Base-by-base conservation (phyloP, 1,284 basidiomycete species). In the Ustilago tritici region DNA sequence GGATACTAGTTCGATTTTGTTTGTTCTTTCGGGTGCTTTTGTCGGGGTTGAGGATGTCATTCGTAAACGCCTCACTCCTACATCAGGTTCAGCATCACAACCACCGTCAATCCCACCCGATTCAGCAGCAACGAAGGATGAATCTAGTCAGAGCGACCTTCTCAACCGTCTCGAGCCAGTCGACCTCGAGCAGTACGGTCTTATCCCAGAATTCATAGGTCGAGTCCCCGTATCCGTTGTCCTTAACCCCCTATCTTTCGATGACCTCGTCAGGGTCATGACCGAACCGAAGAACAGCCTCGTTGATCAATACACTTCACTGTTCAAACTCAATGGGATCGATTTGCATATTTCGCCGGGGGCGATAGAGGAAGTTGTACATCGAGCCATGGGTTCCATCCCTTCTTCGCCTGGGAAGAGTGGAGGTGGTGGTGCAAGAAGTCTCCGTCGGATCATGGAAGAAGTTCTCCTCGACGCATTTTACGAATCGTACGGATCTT, bases 121-220 rank as follows among this genome's bases (percentile, higher is more conserved):
- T 17, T 17, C 56, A 34, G 5, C 40, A 31, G 40, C 53, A 19
- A 55, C n/a, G 28, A 9, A 31, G 10, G 23, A 43, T 7, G 15
- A 28, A 46, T n/a, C 46, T 7, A 28, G 38, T 2, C 47, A 61
- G 32, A n/a, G 57, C 38, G 72, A 75, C 5, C 56, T 78, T 6
- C 58, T 71, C 7, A 11, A 61, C 2, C 62, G 52, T 8, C 35
- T 58, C 53, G 70, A 56, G 31, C 54, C 65, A 59, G 31, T 31
- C 47, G 95, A 98, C 87, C 88, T 98, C 12, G 90, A 93, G 12
- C 90, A 91, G 88, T 98, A 92, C 80, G 95, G 95, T 0, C 92
- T 97, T 75, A 98, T 98, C 66, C 95, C 95, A 10, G 95, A 70
- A 71, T 97, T 98, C 83, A 90, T 96, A 47, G 95, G 93, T 28